phyloP scores from a whole-genome alignment of 2,329 filamentous ascomycete genomes.

The Alternaria ethzedia region DNA sequence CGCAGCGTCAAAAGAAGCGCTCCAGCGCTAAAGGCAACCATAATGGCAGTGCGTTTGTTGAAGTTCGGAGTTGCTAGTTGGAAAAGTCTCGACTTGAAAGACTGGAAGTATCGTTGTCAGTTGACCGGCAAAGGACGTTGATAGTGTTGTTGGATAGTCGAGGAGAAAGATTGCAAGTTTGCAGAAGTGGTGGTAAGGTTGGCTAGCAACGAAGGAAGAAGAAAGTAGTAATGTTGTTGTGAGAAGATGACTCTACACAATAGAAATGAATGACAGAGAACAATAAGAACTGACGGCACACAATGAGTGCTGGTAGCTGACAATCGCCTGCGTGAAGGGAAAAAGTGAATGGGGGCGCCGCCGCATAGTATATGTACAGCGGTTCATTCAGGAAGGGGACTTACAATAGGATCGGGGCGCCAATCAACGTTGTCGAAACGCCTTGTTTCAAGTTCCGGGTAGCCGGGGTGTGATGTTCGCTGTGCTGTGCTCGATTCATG shows the following conservation, averaged over 20 bases:
- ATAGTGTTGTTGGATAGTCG: conserved; percentile 15
- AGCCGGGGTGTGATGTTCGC: conserved; percentile 35
- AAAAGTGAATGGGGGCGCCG: conserved; percentile 21
- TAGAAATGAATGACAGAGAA: conserved; percentile 43
- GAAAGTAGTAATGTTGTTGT: conserved; percentile 19
- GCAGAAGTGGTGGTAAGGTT: conserved; percentile 21
- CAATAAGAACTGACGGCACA: conserved; percentile 37
- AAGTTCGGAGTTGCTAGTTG: conserved; percentile 20
- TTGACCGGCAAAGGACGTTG: conserved; percentile 37
- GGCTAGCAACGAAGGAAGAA: conserved; percentile 27
- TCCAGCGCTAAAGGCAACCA: conserved; percentile 47
- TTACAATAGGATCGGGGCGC: conserved; percentile 38
- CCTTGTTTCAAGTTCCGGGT: conserved; percentile 47
- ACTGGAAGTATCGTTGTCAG: conserved; percentile 35
- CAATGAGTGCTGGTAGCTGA: conserved; percentile 36
- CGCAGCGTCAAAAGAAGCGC: conserved; percentile 48
- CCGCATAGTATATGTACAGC: conserved; percentile 42
- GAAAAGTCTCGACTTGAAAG: conserved; percentile 23
- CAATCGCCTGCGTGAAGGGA: conserved; percentile 42
- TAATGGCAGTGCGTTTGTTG: conserved; percentile 37
- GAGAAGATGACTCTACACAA: conserved; percentile 19
- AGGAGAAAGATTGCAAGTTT: conserved; percentile 12
- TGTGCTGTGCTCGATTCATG: conserved; percentile 31
- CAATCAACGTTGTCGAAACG: conserved; percentile 38
- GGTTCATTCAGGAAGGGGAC: conserved; percentile 27